Evolutionary conservation across 805 yeast genomes (phyloP), one percentile per base, ranked within the genome.

Genomic region (Saccharomyces kudriavzevii): DNA sequence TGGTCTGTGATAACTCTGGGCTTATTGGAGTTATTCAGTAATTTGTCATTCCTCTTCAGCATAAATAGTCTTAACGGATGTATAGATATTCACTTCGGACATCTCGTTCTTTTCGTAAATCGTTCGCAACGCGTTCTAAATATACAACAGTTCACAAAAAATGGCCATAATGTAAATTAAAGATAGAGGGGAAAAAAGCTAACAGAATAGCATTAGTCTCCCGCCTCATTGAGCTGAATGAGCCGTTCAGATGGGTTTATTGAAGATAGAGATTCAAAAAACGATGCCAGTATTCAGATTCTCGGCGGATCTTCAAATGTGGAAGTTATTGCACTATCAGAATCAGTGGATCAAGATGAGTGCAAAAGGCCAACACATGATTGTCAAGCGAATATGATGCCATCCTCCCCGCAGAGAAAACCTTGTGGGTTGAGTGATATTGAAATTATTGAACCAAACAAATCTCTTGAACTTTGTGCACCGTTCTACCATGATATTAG

Each of bases 1-100:
- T 58, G 8, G 55, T 60, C 6, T 60, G 57, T 24, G 64, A 62
- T 49, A 60, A 60, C 46, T 60, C 64, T 13, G 66, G 66, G 3
- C 47, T 58, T 6, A 57, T 62, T 25, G 59, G 52, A 49, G 43
- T 60, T 10, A 52, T 53, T 11, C 43, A 35, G 24, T 35, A 35
- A 35, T 35, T 30, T 30, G 9, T 35, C 11, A 4, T 17, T 8
- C n/a, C 22, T 35, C n/a, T 35, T 35, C 22, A 35, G 20, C 22
- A n/a, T 17, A 22, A 5, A 8, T 35, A 35, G 2, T 20, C 2
- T 35, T 8, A 35, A 17, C 24, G 24, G 8, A 17, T 35, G 17
- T 17, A 17, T 6, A 35, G 1, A 3, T 35, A 35, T 35, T 17
- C 22, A 17, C 22, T 8, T 6, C 17, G 20, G 17, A 20, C 10